phyloP scores from a whole-genome alignment of 2,329 filamentous ascomycete genomes.

The Bimuria novae-zelandiae region DNA sequence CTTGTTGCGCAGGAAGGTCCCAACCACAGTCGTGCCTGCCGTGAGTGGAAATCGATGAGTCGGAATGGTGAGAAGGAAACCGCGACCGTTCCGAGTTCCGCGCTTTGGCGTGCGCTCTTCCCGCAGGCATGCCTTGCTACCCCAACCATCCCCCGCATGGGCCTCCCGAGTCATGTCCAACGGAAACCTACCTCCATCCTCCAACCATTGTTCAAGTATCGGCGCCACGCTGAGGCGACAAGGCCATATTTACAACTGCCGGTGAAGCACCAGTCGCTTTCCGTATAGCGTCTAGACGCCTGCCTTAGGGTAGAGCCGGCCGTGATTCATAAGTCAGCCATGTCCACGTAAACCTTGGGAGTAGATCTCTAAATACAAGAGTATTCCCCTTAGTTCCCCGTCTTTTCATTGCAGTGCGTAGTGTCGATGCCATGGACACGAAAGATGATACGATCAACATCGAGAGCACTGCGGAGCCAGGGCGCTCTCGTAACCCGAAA shows the following conservation, averaged over 20 bases:
- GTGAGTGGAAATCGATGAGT: not conserved
- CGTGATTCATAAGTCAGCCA: not conserved
- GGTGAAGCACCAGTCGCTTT: not conserved
- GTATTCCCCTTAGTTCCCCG: not conserved
- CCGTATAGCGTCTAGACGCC: not conserved
- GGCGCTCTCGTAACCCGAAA: slow-evolving; percentile 12
- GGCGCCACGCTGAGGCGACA: too few species aligned
- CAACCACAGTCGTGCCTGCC: not conserved
- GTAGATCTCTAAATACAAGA: not conserved
- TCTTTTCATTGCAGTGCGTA: not conserved
- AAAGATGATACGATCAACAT: slow-evolving; percentile 23
- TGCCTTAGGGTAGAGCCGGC: not conserved
- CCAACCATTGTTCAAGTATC: too few species aligned
- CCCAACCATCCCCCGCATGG: slow-evolving; percentile 1
- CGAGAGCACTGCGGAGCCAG: slow-evolving; percentile 16
- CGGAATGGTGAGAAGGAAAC: slow-evolving; percentile 1
- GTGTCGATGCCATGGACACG: slow-evolving; percentile 19
- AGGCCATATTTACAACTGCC: slow-evolving; percentile 4
- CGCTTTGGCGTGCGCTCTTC: not conserved
- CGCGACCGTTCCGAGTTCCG: slow-evolving; percentile 8
- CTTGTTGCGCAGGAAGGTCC: not conserved
- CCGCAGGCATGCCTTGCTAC: too few species aligned
- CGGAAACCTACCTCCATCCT: not conserved
- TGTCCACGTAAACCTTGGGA: too few species aligned
- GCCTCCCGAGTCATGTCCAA: not conserved